Percentiles rank a stretch among this genome's conserved stretches.
Evolutionary conservation across 164 flowering plant species (phyloP).

Genomic region (Aristolochia fimbriata): DNA sequence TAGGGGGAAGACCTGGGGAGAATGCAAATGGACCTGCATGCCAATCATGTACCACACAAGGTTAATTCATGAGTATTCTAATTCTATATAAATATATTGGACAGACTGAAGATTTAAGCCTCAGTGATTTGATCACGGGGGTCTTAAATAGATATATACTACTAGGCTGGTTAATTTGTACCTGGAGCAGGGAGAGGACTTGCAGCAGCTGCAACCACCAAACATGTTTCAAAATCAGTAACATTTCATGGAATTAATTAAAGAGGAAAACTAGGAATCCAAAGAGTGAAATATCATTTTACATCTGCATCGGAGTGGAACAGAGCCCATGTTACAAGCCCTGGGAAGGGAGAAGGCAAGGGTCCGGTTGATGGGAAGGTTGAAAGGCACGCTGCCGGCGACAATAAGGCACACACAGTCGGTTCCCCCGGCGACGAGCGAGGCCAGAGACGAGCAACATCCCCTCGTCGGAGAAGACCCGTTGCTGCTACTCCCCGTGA

Average conservation of each 20-base stretch:
- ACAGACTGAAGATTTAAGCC: too few species aligned
- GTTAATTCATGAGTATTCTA: background rate
- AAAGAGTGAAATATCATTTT: background rate
- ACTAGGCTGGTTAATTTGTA: slow-evolving; percentile 13
- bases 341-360: slow-evolving; percentile 23
- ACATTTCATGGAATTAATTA: background rate
- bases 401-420: slow-evolving; percentile 64
- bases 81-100: background rate
- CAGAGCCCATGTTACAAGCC: slow-evolving; percentile 56
- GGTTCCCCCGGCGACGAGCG: slow-evolving; percentile 32
- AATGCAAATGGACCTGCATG: slow-evolving; percentile 1
- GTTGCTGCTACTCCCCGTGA: slow-evolving; percentile 39
- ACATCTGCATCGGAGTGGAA: slow-evolving; percentile 78
- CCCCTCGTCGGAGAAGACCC: slow-evolving; percentile 45
- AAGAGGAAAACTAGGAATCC: background rate
- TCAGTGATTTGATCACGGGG: too few species aligned
- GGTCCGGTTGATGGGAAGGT: slow-evolving; percentile 36
- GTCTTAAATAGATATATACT: too few species aligned
- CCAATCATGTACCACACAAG: background rate
- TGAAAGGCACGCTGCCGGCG: slow-evolving; percentile 56
- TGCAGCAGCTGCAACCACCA: slow-evolving; percentile 37
- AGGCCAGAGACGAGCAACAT: slow-evolving; percentile 55
- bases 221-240: background rate
- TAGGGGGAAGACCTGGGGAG: background rate
- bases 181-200: slow-evolving; percentile 80